phyloP scores from a whole-genome alignment of 192 early-diverging fungal species.

The Podila epicladia region DNA sequence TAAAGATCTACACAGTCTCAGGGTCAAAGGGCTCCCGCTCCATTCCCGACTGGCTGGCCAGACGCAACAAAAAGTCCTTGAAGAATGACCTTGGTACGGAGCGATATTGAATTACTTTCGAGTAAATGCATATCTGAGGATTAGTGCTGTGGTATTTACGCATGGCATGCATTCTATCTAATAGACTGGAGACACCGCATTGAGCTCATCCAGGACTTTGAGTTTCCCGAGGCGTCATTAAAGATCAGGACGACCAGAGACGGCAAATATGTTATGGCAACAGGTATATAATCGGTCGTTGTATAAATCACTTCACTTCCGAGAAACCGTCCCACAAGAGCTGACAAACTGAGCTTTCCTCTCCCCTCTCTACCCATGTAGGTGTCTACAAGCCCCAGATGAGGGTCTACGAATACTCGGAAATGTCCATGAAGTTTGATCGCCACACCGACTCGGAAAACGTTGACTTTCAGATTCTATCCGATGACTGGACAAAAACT shows the following conservation, averaged over 20 bases:
- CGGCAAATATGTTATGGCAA: slow-evolving; percentile 89
- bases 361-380: slow-evolving; percentile 1
- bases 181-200: slow-evolving; percentile 89
- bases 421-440: slow-evolving; percentile 99
- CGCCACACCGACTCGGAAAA: slow-evolving; percentile 95
- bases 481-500: slow-evolving; percentile 98
- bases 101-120: neutral
- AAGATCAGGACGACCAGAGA: slow-evolving; percentile 87
- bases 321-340: no score
- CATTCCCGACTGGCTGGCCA: slow-evolving; percentile 96
- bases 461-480: slow-evolving; percentile 87
- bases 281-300: slow-evolving; percentile 59
- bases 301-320: neutral
- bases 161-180: no score
- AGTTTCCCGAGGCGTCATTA: slow-evolving; percentile 94
- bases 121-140: no score
- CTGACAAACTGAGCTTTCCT: no score
- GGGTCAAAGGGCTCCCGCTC: slow-evolving; percentile 79
- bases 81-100: slow-evolving; percentile 84
- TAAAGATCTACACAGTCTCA: slow-evolving; percentile 89
- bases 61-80: slow-evolving; percentile 84
- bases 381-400: slow-evolving; percentile 98
- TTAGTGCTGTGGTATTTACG: no score
- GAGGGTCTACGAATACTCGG: slow-evolving; percentile 90
- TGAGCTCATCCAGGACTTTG: slow-evolving; percentile 98